Evolutionary conservation across 2,329 filamentous ascomycete species (phyloP), one percentile per base, ranked within the genome.

Genomic region (Venturia nashicola): DNA sequence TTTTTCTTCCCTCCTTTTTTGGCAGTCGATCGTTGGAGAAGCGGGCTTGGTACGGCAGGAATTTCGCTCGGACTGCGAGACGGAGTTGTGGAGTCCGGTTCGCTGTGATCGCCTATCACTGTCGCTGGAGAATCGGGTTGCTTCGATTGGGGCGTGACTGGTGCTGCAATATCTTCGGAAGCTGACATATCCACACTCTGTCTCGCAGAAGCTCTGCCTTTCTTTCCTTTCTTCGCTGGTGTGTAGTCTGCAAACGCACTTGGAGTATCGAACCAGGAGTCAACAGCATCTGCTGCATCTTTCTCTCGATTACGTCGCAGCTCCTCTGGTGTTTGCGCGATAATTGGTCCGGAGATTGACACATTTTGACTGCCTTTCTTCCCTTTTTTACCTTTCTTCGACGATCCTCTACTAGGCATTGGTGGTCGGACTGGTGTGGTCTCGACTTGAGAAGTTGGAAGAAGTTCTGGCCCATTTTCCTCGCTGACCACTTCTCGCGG

Each of bases 1-100:
- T 78, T 80, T 71, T 79, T 79, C 55, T 64, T 64, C n/a, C 62
- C 46, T 9, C 20, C 62, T 27, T 61, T 61, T 32, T 59, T 63
- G 32, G 40, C n/a, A 6, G 46, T 12, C 18, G 54, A 23, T 39
- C 55, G 62, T 54, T 60, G 62, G 6, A 64, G 55, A 34, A 64
- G 55, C 23, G 11, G 43, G 11, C 43, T 39, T 20, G 62, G 62
- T n/a, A 57, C 32, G 6, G 39, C 32, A 14, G 51, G 51, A 39
- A 27, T 57, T n/a, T 57, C 43, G 59, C 59, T 61, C n/a, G 43
- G 59, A 20, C 51, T n/a, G 8, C 51, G 51, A 8, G 51, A 57
- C 18, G 27, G 51, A n/a, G 51, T 34, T 36, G 27, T 32, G 5
- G 51, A 57, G 1, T 36, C 51, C 36, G 51, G 27, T 18, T 57